Evolutionary conservation across 139 green algal genomes (phyloP), one percentile per base, ranked within the genome.

Genomic region (Tetradesmus obliquus): DNA sequence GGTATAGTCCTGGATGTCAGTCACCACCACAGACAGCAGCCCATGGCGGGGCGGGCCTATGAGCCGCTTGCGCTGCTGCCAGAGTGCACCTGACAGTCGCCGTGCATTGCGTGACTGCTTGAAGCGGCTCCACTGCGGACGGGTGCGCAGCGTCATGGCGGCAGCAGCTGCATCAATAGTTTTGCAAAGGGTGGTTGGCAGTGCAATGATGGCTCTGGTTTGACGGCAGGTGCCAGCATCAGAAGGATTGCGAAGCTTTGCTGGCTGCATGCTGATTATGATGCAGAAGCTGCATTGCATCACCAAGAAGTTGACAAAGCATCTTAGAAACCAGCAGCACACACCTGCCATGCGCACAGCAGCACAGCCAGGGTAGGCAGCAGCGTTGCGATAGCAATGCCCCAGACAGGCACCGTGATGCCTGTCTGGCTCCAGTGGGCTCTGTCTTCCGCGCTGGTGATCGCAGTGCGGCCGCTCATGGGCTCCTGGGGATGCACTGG

Each of bases 1-100:
- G 10, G 90, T 93, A 86, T 94, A 96, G 0, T 93, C 94, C 86
- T 96, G 92, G n/a, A 96, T 96, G 92, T 96, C 94, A 0, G 94
- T 96, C n/a, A 91, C 91, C 53, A 95, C 93, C 5, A 96, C 71
- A 22, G 89, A 91, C 51, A 96, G 91, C 45, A 62, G 58, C 53
- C 94, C 93, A 0, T 54, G 62, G n/a, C 87, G 80, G 1, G 94
- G 94, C 83, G 93, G 89, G 9, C 94, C 94, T 53, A 92, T 71
- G 20, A 93, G 87, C 0, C 94, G 82, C 92, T 95, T 95, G 32
- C 66, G 74, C 76, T 91, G 88, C 88, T 91, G 88, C 54, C 79
- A 55, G 24, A 91, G 45, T 17, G 82, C 9, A 4, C 84, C 88
- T 51, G 88, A 71, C n/a, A 91, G 88, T 2, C 79, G 88, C 7